Conservation (phyloP, 495 filamentous ascomycete genomes). For the Xylaria cubensis region DNA sequence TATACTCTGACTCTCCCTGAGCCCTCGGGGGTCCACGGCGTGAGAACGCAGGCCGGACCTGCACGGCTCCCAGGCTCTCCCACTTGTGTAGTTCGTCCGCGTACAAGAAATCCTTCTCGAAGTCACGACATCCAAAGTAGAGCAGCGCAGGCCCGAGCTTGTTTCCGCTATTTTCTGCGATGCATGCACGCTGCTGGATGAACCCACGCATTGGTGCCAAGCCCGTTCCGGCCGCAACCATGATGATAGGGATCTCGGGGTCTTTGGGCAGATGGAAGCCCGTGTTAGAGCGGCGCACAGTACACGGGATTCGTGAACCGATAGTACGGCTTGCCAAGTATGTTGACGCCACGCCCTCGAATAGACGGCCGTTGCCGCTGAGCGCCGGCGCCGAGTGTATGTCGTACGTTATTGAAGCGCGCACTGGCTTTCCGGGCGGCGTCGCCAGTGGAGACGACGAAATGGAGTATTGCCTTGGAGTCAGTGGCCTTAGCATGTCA, state of each 20-base stretch:
- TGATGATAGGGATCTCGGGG: slow-evolving; percentile 63
- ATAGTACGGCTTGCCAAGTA: slow-evolving; percentile 59
- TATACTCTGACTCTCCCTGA: slow-evolving; percentile 33
- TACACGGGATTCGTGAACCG: slow-evolving; percentile 52
- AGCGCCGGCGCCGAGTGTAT: slow-evolving; percentile 50
- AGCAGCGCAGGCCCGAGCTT: slow-evolving; percentile 50
- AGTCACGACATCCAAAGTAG: slow-evolving; percentile 65
- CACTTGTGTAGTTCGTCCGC: slow-evolving; percentile 58
- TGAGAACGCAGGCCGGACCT: slow-evolving; percentile 57
- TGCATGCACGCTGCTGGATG: slow-evolving; percentile 64
- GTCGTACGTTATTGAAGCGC: slow-evolving; percentile 64
- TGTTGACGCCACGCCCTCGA: slow-evolving; percentile 59
- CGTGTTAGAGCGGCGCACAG: slow-evolving; percentile 62
- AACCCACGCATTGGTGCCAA: slow-evolving; percentile 71
- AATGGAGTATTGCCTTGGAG: slow-evolving; percentile 68
- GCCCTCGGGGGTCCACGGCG: slow-evolving; percentile 20
- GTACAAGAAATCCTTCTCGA: slow-evolving; percentile 62
- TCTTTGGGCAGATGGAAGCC: slow-evolving; percentile 68
- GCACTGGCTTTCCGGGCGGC: slow-evolving; percentile 41
- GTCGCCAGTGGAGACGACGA: slow-evolving; percentile 65
- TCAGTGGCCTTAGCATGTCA: slow-evolving; percentile 67
- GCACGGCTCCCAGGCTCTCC: slow-evolving; percentile 59
- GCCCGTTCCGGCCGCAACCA: slow-evolving; percentile 60
- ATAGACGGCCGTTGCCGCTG: slow-evolving; percentile 43
- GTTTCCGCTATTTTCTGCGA: slow-evolving; percentile 47